Percentiles rank a stretch among this genome's conserved stretches.
phyloP scores from a whole-genome alignment of 2,329 filamentous ascomycete species.

The Mycosphaerella sp. region DNA sequence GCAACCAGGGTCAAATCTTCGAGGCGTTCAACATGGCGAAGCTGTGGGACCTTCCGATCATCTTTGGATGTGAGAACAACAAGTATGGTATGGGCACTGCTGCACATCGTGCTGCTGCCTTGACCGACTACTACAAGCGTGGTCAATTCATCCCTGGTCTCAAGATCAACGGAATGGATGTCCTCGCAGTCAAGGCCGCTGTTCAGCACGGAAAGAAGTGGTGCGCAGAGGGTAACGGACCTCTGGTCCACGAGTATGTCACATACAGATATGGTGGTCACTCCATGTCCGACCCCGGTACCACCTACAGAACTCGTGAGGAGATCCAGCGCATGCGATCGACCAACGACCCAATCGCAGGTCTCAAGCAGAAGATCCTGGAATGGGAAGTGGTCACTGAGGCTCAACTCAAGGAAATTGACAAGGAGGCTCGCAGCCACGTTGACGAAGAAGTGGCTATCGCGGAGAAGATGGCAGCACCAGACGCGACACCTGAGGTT shows the following conservation, averaged over 20 bases:
- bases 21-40: conserved; percentile 99
- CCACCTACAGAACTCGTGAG: conserved; percentile 96
- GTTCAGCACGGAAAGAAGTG: conserved; percentile 91
- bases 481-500: conserved; percentile 72
- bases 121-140: conserved; percentile 99
- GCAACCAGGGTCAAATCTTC: conserved; percentile 99
- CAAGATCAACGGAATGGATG: conserved; percentile 99
- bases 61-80: conserved; percentile 99
- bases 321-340: conserved; percentile 99
- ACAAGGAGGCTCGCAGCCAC: conserved; percentile 81
- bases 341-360: conserved; percentile 96
- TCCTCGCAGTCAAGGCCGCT: conserved; percentile 93
- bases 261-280: conserved; percentile 99
- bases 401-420: conserved; percentile 91
- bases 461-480: conserved; percentile 80
- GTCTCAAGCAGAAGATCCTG: conserved; percentile 94
- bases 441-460: conserved; percentile 86
- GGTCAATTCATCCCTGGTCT: conserved; percentile 99
- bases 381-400: conserved; percentile 90
- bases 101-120: conserved; percentile 83
- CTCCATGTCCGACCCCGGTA: conserved; percentile 99
- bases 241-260: conserved; percentile 95
- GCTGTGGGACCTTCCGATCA: conserved; percentile 91
- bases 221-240: conserved; percentile 75
- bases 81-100: conserved; percentile 99